Conservation (phyloP, 176 grass and related monocot species). For the Phragmites australis region DNA sequence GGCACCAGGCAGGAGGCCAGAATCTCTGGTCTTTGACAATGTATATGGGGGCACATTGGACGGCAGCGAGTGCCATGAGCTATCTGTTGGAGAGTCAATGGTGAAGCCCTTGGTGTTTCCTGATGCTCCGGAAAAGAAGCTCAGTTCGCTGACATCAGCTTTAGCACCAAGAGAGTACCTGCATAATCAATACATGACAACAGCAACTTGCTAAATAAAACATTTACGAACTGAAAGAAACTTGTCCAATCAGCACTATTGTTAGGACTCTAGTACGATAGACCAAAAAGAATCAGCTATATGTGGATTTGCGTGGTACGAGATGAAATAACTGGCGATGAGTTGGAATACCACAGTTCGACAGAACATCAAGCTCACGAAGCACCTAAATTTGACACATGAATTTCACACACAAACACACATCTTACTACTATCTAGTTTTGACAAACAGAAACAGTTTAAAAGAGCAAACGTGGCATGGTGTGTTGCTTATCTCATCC, state of each 20-base stretch:
- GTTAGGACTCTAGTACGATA: not conserved
- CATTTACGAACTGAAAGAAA: not conserved
- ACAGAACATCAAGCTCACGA: not conserved
- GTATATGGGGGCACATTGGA: conserved; percentile 50
- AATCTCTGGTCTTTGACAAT: conserved; percentile 49
- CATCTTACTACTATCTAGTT: not conserved
- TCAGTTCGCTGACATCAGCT: conserved; percentile 59
- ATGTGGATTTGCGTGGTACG: not conserved
- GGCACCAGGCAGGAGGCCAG: conserved; percentile 44
- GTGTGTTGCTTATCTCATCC: not conserved
- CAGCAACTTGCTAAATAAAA: not conserved
- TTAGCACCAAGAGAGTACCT: conserved; percentile 71
- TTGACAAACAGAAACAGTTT: not conserved
- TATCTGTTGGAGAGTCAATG: conserved; percentile 52
- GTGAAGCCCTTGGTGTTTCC: conserved; percentile 58
- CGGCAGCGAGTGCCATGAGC: conserved; percentile 61
- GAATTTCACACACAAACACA: not conserved
- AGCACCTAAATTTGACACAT: not conserved
- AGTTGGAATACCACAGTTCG: not conserved
- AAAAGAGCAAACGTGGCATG: not conserved
- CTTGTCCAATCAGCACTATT: not conserved
- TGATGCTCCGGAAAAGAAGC: conserved; percentile 80
- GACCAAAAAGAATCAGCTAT: not conserved
- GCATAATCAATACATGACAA: conserved; percentile 17
- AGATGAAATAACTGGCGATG: not conserved